Evolutionary conservation across 306 rosid genomes (phyloP), one percentile per base, ranked within the genome.

Genomic region (Fragaria ananassa): DNA sequence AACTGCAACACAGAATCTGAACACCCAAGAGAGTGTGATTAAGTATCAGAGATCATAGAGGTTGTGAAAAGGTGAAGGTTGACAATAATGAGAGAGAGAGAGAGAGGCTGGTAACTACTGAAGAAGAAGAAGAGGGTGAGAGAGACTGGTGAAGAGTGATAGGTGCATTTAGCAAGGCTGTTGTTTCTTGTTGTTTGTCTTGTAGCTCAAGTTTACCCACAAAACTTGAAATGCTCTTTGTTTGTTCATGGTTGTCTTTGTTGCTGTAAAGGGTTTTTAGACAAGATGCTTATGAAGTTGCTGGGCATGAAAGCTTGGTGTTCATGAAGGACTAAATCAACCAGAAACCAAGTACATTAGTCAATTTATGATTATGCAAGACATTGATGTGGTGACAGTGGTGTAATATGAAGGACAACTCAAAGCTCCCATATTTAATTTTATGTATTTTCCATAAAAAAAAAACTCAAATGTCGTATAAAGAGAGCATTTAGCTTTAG

Each of bases 41-140:
- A 67, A 58, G 42, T 18, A 42, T 41, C 34, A 3, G 53, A 23
- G 29, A 27, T 49, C 45, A 53, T 1, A 2, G 83, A 13, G 27
- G 4, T 25, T 65, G 5, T 61, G 47, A 39, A 12, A 56, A 23
- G 29, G 27, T 54, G 15, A 15, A 63, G 68, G n/a, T 63, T 14
- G 39, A 71, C 72, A 74, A 56, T 74, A 72, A 68, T 47, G 56
- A 51, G 76, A 51, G 74, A 35, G 31, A 65, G 61, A 21, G 44
- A 29, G 79, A 62, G 44, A 62, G 68, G 44, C 14, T 44, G 45
- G n/a, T 8, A 23, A 8, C 49, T 13, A 27, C 1, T 29, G 42
- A 23, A 23, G 27, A 15, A 6, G 31, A 44, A 58, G 42, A 12
- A 41, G 64, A 60, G 35, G 25, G 39, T 18, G 53, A n/a, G 51